Base-by-base conservation (phyloP, 2,329 filamentous ascomycete species). In the Aplosporella prunicola region DNA sequence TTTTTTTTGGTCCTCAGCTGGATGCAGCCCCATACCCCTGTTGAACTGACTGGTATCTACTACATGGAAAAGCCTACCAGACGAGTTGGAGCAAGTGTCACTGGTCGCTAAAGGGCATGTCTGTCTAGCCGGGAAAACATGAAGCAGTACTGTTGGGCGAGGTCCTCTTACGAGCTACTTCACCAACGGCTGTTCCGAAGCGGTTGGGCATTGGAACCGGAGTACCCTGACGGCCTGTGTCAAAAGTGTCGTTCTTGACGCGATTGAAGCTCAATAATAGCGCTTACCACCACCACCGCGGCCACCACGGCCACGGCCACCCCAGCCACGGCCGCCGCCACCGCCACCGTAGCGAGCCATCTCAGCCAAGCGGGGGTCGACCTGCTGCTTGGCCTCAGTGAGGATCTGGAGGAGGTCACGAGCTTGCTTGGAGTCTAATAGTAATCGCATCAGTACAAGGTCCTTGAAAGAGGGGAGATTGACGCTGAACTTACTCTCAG, bases 371-470 rank as follows among this genome's bases (percentile, higher is more conserved):
- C 87, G 82, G 57, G 91, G 91, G 56, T 96, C 91, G 63, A 98
- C 88, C 66, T 93, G 82, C 71, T 98, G 91, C 72, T 96, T 96
- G 49, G 91, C 88, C 68, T 98, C 91, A 58, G 80, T 80, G 51
- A 98, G 81, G 54, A 98, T 85, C 53, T 76, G 74, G 52, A 98
- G 80, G 58, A 98, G 80, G 68, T 98, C 91, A 74, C 91, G 89
- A 67, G 91, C 89, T 78, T 71, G 67, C 60, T 70, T 69, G 35
- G 66, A 59, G 53, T 71, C 67, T 69, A 44, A 9, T 35, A 40
- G 14, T n/a, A 17, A 20, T n/a, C n/a, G 30, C 24, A 9, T 18
- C 11, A 36, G 30, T 40, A 56, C 40, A 34, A 15, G n/a, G n/a
- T n/a, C n/a, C n/a, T n/a, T n/a, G n/a, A n/a, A n/a, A n/a, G n/a